A percentile compares a stretch with the other conserved stretches of the same genome.
These are phyloP conservation scores for Backusella parvicylindrica DNA, from an alignment of 192 early-diverging fungal species.

Conservation along the genomic window DNA sequence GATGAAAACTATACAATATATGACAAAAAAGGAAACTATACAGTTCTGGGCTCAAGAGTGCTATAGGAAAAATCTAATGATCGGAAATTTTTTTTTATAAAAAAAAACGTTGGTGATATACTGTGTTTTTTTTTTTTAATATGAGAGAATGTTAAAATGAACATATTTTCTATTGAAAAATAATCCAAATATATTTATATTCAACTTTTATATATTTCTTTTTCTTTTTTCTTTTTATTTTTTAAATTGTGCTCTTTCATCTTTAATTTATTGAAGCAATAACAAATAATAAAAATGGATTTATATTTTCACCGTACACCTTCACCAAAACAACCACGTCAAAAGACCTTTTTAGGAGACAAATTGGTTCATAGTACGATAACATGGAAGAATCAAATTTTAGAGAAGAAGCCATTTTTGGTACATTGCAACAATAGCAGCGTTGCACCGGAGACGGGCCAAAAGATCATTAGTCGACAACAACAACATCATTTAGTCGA, in stretches of 20 bases:
- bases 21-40: not conserved
- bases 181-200: not conserved
- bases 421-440: not conserved
- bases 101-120: not conserved
- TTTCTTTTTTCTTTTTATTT: not conserved
- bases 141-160: not conserved
- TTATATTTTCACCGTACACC: not conserved
- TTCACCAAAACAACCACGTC: constrained; percentile 5
- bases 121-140: not conserved
- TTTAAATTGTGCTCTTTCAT: not conserved
- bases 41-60: not conserved
- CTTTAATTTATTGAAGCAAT: not conserved
- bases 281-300: not conserved
- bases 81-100: not conserved
- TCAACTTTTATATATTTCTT: not conserved
- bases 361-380: not conserved
- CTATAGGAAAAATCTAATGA: not conserved
- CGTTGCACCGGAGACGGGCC: not conserved
- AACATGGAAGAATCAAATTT: not conserved
- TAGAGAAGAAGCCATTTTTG: not conserved
- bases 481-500: not conserved
- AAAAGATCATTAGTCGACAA: not conserved
- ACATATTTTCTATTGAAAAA: constrained; percentile 2
- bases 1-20: not conserved
- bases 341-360: not conserved